Evolutionary conservation across 2,329 filamentous ascomycete species (phyloP), one percentile per base, ranked within the genome.

Genomic region (Tolypocladium guangdongense): DNA sequence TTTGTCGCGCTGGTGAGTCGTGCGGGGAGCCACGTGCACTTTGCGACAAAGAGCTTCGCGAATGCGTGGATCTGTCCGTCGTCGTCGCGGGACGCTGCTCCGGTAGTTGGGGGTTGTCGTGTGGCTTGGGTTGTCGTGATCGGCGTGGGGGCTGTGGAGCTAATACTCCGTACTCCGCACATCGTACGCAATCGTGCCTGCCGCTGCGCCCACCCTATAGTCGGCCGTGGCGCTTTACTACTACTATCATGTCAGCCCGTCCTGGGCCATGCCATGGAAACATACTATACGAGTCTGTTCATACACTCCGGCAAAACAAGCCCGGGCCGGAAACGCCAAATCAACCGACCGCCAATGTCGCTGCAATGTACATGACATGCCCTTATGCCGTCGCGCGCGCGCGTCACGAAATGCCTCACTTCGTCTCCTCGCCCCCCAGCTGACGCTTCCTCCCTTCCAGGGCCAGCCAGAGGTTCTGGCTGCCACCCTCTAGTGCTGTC

Each of bases 401-500:
- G 16, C 27, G 18, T 14, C 12, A 20, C 10, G 43, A 2, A 32
- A 20, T 20, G 18, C 43, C 43, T 47, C 27, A 47, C 18, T 47
- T 33, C 18, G 51, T 47, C 47, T 32, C 30, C 24, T 65, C 63
- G 53, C 88, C 85, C 64, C 96, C 90, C 68, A 99, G 70, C 72
- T 92, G 86, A 49, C 76, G 82, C 71, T 84, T 83, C 67, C 92
- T 78, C 49, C 88, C 83, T 76, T 97, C 92, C 63, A 99, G 74
- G 14, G 92, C 89, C 57, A 96, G 78, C 78, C 92, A 97, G 61
- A 99, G 67, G 66, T 81, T 91, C 77, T 86, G 89, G 56, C 85
- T 79, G 49, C 88, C 83, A 52, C 87, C 84, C 68, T 96, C 90
- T 62, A 99, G 73, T n/a, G 84, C 80, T 58, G 73, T 83, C 27